Evolutionary conservation across 495 filamentous ascomycete genomes (phyloP), one percentile per base, ranked within the genome.

Genomic region (Cladorrhinum samala): DNA sequence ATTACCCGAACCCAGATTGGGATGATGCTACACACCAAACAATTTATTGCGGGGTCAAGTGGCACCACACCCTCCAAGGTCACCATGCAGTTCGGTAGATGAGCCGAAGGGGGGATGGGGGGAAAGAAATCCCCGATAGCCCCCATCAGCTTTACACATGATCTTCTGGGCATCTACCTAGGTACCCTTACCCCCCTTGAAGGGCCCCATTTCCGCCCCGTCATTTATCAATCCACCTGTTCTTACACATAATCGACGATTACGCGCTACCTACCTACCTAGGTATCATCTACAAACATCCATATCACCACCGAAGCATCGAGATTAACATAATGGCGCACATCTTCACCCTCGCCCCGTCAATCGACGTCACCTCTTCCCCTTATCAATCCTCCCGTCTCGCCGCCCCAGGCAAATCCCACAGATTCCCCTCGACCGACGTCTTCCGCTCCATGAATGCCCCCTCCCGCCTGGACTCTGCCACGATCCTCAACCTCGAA

Each of bases 381-480:
- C 19, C 19, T 19, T 45, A 45, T 19, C 18, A 7, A 19, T 19
- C 18, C 50, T 64, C 66, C 33, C 64, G 54, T 18, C 68, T 69
- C 36, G 57, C 64, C 46, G 57, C 60, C 21, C 53, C 62, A 13
- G 53, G 61, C 13, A 65, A 68, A 25, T 65, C 74, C 50, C 72
- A 72, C 53, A 33, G 11, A 33, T 79, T 76, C 62, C 77, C 77
- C 0, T 56, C 68, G 13, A 77, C 73, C 1, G 53, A 57, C 0
- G 68, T 67, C 49, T 81, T 79, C 65, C 51, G 67, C 27, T 72
- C 71, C 40, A 73, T 78, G 66, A 76, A 76, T 59, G 67, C 63
- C 37, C 72, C 76, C 19, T 66, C 69, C 17, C 67, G 74, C 9
- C 66, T 80, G 25, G 75, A 33, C 27, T 6, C 78, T 57, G 75